Evolutionary conservation across 768 basidiomycete genomes (phyloP).

Genomic region (Clitopilus passeckerianus): DNA sequence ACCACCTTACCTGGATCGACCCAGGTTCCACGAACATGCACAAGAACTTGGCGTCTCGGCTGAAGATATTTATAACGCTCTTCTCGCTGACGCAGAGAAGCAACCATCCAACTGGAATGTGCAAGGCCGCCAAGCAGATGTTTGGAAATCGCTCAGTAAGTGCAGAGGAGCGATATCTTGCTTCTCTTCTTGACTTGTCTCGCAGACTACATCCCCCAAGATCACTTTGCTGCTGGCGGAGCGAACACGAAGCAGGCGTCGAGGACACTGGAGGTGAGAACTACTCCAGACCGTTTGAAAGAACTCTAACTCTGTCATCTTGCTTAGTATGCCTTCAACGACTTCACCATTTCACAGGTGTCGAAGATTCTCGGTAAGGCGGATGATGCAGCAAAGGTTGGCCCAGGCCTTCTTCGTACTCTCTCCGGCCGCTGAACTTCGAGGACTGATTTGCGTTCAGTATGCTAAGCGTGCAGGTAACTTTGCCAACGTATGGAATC

Average conservation of each 20-base stretch:
- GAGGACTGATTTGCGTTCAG: slow-evolving; percentile 24
- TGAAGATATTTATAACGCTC: slow-evolving; percentile 46
- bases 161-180: background rate
- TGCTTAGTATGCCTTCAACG: slow-evolving; percentile 54
- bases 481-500: slow-evolving; percentile 57
- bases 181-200: background rate
- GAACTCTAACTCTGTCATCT: background rate
- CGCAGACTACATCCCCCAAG: slow-evolving; percentile 34
- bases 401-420: background rate
- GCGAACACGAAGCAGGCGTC: slow-evolving; percentile 61
- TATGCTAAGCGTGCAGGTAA: slow-evolving; percentile 51
- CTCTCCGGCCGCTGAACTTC: background rate
- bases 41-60: slow-evolving; percentile 41
- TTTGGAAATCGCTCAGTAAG: slow-evolving; percentile 51
- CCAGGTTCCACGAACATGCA: slow-evolving; percentile 48
- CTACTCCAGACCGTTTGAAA: background rate
- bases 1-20: background rate
- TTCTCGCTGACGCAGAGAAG: slow-evolving; percentile 54
- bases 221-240: slow-evolving; percentile 40
- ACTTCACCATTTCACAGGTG: slow-evolving; percentile 63
- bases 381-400: slow-evolving; percentile 47
- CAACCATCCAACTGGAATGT: slow-evolving; percentile 60
- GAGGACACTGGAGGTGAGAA: slow-evolving; percentile 49
- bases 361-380: slow-evolving; percentile 47
- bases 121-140: slow-evolving; percentile 52